These are phyloP conservation scores for Ophiostoma pallidulum DNA, from an alignment of 2,329 filamentous ascomycete genomes.

Conservation along the genomic window DNA sequence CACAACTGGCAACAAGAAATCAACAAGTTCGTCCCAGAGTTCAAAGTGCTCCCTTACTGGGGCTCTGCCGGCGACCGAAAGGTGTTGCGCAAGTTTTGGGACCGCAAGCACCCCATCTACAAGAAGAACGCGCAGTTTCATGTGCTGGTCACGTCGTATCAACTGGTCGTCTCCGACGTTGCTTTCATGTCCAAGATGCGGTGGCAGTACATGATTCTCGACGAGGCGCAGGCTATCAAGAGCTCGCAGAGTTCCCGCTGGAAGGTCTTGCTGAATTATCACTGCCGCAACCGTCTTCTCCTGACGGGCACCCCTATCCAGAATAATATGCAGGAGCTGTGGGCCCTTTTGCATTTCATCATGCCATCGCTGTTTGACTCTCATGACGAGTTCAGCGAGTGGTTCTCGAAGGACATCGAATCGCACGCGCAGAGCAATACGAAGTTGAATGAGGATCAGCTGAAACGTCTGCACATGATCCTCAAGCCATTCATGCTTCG, in stretches of 20 bases:
- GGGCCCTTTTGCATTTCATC: constrained; percentile 97
- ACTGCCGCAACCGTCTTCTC: constrained; percentile 86
- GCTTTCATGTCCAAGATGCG: constrained; percentile 98
- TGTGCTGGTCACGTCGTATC: constrained; percentile 92
- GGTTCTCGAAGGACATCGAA: constrained; percentile 94
- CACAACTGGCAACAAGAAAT: constrained; percentile 99
- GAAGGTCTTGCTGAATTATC: constrained; percentile 90
- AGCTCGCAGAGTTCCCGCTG: constrained; percentile 92
- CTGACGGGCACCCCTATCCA: constrained; percentile 96
- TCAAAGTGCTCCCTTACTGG: constrained; percentile 97
- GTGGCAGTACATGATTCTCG: constrained; percentile 99
- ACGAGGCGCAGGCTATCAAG: constrained; percentile 98
- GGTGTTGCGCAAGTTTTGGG: constrained; percentile 96
- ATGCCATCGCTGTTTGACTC: constrained; percentile 99
- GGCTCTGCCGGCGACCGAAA: constrained; percentile 90
- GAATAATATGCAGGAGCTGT: constrained; percentile 99
- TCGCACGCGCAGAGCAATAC: constrained; percentile 98
- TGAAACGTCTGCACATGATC: constrained; percentile 96
- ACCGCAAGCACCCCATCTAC: constrained; percentile 94
- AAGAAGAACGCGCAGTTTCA: constrained; percentile 90
- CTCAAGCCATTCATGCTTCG: constrained; percentile 98
- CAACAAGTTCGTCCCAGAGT: constrained; percentile 80
- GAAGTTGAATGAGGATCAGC: constrained; percentile 97
- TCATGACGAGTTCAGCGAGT: constrained; percentile 86
- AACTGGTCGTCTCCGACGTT: constrained; percentile 90